A percentile compares a stretch with the other conserved stretches of the same genome.
Evolutionary conservation across 345 rosid species (phyloP).

Genomic region (Draba incana): DNA sequence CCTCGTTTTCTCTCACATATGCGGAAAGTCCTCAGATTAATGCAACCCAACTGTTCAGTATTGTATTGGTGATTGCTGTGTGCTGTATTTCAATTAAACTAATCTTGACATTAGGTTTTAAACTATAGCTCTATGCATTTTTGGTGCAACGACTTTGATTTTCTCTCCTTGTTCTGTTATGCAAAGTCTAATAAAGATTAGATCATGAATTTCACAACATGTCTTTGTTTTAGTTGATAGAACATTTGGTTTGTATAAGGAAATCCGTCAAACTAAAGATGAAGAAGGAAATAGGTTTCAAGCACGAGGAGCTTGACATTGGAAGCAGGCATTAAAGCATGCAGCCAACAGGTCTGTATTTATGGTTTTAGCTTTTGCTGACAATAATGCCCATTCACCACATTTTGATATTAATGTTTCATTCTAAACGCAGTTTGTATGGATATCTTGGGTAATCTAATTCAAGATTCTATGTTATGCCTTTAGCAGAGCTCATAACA

Average conservation of each 20-base stretch:
- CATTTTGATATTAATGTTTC: slow-evolving; percentile 6
- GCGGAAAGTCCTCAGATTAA: neutral
- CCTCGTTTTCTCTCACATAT: slow-evolving; percentile 16
- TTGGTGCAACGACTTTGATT: too few species aligned
- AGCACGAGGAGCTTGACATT: slow-evolving; percentile 86
- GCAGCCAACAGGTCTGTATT: slow-evolving; percentile 88
- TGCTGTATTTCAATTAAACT: slow-evolving; percentile 22
- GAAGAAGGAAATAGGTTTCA: slow-evolving; percentile 81
- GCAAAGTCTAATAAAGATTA: too few species aligned
- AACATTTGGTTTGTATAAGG: slow-evolving; percentile 84
- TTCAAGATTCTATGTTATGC: slow-evolving; percentile 97
- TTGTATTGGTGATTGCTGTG: slow-evolving; percentile 26
- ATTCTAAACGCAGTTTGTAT: slow-evolving; percentile 75
- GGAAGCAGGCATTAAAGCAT: slow-evolving; percentile 96
- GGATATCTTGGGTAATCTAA: slow-evolving; percentile 99
- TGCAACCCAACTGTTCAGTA: slow-evolving; percentile 9
- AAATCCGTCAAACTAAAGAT: slow-evolving; percentile 82
- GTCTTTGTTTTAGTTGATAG: slow-evolving; percentile 71
- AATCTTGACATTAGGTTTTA: slow-evolving; percentile 14
- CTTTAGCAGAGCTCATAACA: slow-evolving; percentile 96
- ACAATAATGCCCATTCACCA: slow-evolving; percentile 1
- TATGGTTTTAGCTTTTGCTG: slow-evolving; percentile 29
- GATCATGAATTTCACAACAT: slow-evolving; percentile 26
- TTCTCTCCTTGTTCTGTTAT: too few species aligned
- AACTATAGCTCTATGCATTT: slow-evolving; percentile 25